Base-by-base conservation (phyloP, 2,329 filamentous ascomycete species). In the Cladosporium sp. region DNA sequence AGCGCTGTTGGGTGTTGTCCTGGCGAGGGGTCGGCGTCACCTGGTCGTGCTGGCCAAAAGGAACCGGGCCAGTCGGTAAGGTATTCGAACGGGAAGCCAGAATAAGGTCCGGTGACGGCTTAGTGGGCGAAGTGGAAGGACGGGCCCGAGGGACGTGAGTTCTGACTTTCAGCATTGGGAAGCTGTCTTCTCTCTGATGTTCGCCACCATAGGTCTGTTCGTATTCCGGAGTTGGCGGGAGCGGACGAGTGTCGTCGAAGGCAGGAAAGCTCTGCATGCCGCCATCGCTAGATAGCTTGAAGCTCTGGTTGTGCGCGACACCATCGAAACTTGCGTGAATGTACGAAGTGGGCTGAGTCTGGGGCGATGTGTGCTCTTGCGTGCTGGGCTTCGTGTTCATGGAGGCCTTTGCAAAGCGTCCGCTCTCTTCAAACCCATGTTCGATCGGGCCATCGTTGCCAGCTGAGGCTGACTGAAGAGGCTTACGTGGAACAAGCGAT, bases 1-100 rank as follows among this genome's bases (percentile, higher is more conserved):
- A 75, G 44, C 73, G 73, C 64, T 74, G 73, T 51, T 66, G 68
- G 18, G 51, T 28, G 8, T 4, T 10, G 5, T 65, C 66, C 12
- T 68, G 70, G 12, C 66, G 67, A 6, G 70, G 69, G 26, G 65
- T 34, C 26, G 36, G 51, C 59, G 59, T 41, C 21, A 66, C 44
- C 38, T 52, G 67, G 21, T 63, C 36, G 24, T 18, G 30, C n/a
- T 21, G 12, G 30, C 21, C 44, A n/a, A 52, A 62, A 11, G 59
- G 59, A 15, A 21, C 12, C 30, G 21, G 12, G 21, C 59, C 7
- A 14, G 61, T 57, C 26, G 61, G 51, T 2, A 36, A n/a, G 24
- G 61, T 64, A 10, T 55, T 41, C 6, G 61, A 55, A 14, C 59
- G 59, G 3, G n/a, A 5, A n/a, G 59, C 32, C 8, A 47, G 21